Evolutionary conservation across 805 yeast species (phyloP).

Genomic region (Suhomyces pyralidae): DNA sequence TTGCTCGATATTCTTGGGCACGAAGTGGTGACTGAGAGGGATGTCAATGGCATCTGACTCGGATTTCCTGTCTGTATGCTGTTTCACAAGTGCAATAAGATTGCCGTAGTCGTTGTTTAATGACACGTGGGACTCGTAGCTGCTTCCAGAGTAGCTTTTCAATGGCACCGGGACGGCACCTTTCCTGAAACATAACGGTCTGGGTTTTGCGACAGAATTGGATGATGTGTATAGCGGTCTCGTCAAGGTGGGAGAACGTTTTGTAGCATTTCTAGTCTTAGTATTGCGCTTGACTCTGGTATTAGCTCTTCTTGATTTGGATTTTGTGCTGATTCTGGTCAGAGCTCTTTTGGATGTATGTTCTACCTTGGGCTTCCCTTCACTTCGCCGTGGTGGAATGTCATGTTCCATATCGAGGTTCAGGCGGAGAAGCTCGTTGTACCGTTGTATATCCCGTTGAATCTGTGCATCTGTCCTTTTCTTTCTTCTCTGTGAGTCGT

Average conservation of each 20-base stretch:
- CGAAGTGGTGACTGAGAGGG: conserved; percentile 18
- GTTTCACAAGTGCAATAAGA: conserved; percentile 16
- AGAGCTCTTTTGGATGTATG: background rate
- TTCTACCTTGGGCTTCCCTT: background rate
- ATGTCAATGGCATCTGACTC: conserved; percentile 19
- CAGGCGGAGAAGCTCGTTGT: conserved; percentile 15
- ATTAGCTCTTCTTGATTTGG: background rate
- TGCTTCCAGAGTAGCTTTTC: background rate
- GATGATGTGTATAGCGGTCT: background rate
- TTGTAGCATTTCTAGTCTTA: background rate
- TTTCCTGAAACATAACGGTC: background rate
- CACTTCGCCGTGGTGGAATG: conserved; percentile 23
- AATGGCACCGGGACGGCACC: background rate
- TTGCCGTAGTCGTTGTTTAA: conserved; percentile 16
- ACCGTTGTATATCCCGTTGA: conserved; percentile 17
- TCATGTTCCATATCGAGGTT: conserved; percentile 19
- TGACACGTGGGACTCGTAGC: conserved; percentile 17
- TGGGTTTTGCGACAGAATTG: background rate
- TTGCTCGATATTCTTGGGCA: conserved; percentile 23
- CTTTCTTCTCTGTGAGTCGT: background rate
- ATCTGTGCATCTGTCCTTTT: conserved; percentile 10
- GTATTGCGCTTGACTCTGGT: background rate
- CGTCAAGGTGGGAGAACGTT: background rate
- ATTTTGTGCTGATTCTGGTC: background rate
- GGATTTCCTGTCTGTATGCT: conserved; percentile 9